Evolutionary conservation across 1,139 yeast species (phyloP).

Genomic region (Komagataea norvegica): DNA sequence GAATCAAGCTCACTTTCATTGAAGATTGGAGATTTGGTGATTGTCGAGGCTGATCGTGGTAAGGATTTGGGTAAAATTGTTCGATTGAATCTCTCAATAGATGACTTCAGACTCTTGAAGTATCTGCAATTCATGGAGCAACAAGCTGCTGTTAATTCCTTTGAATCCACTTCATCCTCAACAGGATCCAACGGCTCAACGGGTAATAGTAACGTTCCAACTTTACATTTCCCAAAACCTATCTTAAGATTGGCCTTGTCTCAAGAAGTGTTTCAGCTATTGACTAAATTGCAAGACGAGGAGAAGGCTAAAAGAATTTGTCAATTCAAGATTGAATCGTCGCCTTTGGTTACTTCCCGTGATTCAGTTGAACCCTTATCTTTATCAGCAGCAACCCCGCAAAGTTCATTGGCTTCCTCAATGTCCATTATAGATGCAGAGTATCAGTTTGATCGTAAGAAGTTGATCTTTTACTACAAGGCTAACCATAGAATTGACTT

Average conservation of each 20-base stretch:
- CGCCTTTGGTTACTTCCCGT: slow-evolving; percentile 18
- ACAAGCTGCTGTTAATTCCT: slow-evolving; percentile 39
- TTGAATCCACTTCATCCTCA: slow-evolving; percentile 14
- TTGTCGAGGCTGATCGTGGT: slow-evolving; percentile 96
- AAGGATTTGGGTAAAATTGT: slow-evolving; percentile 82
- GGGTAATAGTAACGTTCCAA: slow-evolving; percentile 24
- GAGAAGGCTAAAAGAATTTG: slow-evolving; percentile 45
- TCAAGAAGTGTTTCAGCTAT: slow-evolving; percentile 32
- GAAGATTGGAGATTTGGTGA: slow-evolving; percentile 71
- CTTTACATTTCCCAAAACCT: slow-evolving; percentile 54
- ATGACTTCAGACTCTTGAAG: slow-evolving; percentile 79
- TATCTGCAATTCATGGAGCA: slow-evolving; percentile 49
- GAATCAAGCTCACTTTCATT: slow-evolving; percentile 47
- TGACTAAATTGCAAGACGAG: slow-evolving; percentile 35
- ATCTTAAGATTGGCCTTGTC: slow-evolving; percentile 51
- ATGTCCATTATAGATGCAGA: slow-evolving; percentile 72
- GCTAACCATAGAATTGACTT: slow-evolving; percentile 82
- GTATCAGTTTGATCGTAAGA: slow-evolving; percentile 92
- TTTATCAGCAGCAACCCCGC: slow-evolving; percentile 8
- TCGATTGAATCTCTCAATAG: slow-evolving; percentile 60
- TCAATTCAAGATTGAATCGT: slow-evolving; percentile 30
- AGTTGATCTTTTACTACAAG: slow-evolving; percentile 81
- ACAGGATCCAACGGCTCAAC: slow-evolving; percentile 20
- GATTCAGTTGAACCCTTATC: slow-evolving; percentile 5
- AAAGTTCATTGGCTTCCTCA: slow-evolving; percentile 12